Evolutionary conservation across 352 stramenopile species (phyloP), one percentile per base, ranked within the genome.

Genomic region (Pythium volutum): DNA sequence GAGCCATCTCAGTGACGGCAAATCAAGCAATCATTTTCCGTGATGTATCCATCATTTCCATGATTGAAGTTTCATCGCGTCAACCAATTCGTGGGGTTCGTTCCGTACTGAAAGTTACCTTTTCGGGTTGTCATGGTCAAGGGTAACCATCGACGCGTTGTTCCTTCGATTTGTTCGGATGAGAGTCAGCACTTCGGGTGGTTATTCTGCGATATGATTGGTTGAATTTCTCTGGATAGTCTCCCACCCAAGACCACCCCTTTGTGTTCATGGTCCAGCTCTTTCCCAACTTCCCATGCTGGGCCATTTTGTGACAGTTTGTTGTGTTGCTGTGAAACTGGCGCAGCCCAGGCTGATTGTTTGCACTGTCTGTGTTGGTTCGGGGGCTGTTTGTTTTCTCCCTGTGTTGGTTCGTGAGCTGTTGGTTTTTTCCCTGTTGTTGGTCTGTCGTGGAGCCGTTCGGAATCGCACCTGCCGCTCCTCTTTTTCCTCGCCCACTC

Each of bases 171-270:
- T 27, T 11, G 45, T 52, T 52, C 22, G 46, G 34, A 34, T 38
- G 47, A 59, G 53, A 59, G 53, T 59, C 53, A 59, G 53, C 48
- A 14, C 20, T 27, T n/a, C 31, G 22, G 10, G 23, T n/a, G 47
- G 47, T 1, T 42, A 26, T 59, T 12, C 53, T 29, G 53, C 26
- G 39, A 12, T n/a, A 3, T 51, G 25, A 59, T 59, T 59, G 53
- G 53, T 31, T 25, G 7, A 51, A 50, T 36, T 64, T 31, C n/a
- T 42, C 45, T 25, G 36, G 57, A 58, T 64, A 22, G 34, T 20
- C 22, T 36, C 31, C 31, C 31, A 36, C 23, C 57, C 34, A 22
- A 42, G 25, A 34, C 34, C 41, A 54, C 27, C 47, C 47, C 34
- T 54, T 4, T 23, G 16, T 14, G 4, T 52, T 38, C 26, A 16